Percentiles rank a stretch among this genome's conserved stretches.
Conservation (phyloP, 1,284 basidiomycete genomes). For the Marasmius oreades region DNA sequence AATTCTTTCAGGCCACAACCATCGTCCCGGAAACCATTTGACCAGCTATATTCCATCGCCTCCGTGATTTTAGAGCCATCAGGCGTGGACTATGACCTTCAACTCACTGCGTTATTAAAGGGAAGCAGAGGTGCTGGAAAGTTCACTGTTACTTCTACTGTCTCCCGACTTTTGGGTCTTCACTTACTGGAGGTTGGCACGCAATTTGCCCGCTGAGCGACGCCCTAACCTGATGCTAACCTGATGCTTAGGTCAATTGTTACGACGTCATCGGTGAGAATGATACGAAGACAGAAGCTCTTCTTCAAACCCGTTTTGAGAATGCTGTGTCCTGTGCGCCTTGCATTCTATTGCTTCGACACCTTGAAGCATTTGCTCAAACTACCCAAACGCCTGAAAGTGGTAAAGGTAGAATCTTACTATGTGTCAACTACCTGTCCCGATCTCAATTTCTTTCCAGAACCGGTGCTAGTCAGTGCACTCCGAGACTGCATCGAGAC, state of each 20-base stretch:
- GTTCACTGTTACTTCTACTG: conserved; percentile 52
- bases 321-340: conserved; percentile 81
- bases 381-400: conserved; percentile 66
- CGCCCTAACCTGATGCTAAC: background rate
- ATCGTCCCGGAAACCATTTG: conserved; percentile 32
- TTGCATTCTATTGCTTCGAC: conserved; percentile 79
- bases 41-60: conserved; percentile 46
- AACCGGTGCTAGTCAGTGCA: conserved; percentile 56
- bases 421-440: background rate
- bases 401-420: conserved; percentile 53
- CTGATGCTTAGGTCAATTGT: conserved; percentile 71
- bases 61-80: conserved; percentile 54
- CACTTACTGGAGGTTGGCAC: conserved; percentile 76
- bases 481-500: conserved; percentile 68
- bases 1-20: background rate
- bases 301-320: conserved; percentile 75
- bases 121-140: conserved; percentile 78
- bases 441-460: conserved; percentile 31
- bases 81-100: conserved; percentile 58
- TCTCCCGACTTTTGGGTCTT: conserved; percentile 66
- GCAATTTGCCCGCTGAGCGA: background rate
- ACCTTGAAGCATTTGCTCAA: conserved; percentile 81
- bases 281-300: conserved; percentile 76
- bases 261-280: conserved; percentile 84
- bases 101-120: conserved; percentile 67